phyloP scores from a whole-genome alignment of 495 filamentous ascomycete species.

The Astrothelium macrocarpum region DNA sequence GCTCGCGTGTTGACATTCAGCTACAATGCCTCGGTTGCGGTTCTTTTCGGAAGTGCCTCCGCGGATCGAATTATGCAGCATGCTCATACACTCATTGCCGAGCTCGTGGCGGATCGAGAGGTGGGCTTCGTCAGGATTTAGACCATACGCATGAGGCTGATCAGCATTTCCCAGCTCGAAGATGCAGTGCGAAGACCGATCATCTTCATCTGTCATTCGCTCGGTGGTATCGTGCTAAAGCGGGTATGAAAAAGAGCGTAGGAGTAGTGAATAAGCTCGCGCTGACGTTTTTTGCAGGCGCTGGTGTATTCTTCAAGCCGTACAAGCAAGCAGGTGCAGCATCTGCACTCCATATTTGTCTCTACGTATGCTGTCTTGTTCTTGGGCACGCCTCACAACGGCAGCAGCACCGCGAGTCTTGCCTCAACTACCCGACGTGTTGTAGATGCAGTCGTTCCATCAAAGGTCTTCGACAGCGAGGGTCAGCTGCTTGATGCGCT shows the following conservation, averaged over 20 bases:
- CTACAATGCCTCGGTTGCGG: constrained; percentile 70
- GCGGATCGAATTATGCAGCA: constrained; percentile 75
- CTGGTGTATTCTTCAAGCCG: constrained; percentile 57
- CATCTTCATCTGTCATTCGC: constrained; percentile 75
- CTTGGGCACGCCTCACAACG: constrained; percentile 78
- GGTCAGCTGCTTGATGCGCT: constrained; percentile 61
- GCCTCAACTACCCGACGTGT: constrained; percentile 64
- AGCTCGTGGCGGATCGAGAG: constrained; percentile 48
- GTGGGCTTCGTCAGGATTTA: constrained; percentile 29
- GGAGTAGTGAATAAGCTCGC: neutral
- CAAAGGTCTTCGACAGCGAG: constrained; percentile 60
- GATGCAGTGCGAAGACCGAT: constrained; percentile 54
- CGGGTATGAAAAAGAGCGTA: constrained; percentile 33
- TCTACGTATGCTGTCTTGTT: constrained; percentile 81
- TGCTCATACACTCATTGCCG: constrained; percentile 67
- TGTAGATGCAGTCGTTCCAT: constrained; percentile 58
- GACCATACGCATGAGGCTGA: constrained; percentile 27
- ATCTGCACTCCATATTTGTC: constrained; percentile 68
- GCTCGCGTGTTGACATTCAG: constrained; percentile 73
- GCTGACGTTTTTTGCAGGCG: constrained; percentile 27
- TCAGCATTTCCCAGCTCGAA: constrained; percentile 42
- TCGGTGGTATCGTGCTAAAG: constrained; percentile 77
- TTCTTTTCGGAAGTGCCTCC: constrained; percentile 44
- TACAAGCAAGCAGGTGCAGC: constrained; percentile 55
- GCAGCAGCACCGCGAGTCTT: constrained; percentile 69